Percentiles rank a stretch among this genome's conserved stretches.
Conservation (phyloP, 2,329 filamentous ascomycete genomes). For the Raffaelea deltoideospora region DNA sequence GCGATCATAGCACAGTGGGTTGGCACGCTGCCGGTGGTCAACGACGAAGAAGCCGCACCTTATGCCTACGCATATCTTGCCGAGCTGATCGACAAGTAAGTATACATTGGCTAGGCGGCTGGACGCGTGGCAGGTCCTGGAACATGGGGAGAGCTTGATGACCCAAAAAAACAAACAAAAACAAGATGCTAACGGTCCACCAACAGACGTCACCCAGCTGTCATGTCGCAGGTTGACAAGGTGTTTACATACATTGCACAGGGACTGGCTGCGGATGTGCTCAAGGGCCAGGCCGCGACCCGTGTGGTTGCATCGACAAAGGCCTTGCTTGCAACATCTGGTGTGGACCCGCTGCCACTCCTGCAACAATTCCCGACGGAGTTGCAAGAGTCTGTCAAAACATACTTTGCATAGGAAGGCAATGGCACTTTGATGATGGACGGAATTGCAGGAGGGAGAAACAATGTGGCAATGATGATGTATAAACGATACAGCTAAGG, state of each 20-base stretch:
- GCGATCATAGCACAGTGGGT: conserved; percentile 75
- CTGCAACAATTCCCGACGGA: conserved; percentile 63
- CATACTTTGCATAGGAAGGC: conserved; percentile 41
- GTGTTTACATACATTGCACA: conserved; percentile 76
- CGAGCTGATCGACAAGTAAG: conserved; percentile 88
- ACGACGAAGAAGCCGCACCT: conserved; percentile 93
- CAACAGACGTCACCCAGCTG: conserved; percentile 66
- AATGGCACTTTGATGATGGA: no score
- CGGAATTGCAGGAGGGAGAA: no score
- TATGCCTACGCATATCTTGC: conserved; percentile 89
- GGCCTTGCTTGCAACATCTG: conserved; percentile 56
- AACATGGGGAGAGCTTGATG: neutral
- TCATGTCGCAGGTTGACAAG: conserved; percentile 62
- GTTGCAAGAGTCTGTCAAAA: conserved; percentile 64
- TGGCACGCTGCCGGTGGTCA: conserved; percentile 76
- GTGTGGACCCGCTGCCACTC: conserved; percentile 60
- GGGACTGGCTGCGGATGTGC: conserved; percentile 77
- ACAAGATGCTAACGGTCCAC: neutral
- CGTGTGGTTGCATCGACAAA: conserved; percentile 69
- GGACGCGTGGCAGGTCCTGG: neutral
- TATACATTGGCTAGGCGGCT: conserved; percentile 12
- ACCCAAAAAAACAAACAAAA: neutral
- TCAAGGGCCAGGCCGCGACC: conserved; percentile 69
- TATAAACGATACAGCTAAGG: no score
- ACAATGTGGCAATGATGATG: no score